Conservation (phyloP, 805 yeast species). For the Cyberlindnera samutprakarnensis region DNA sequence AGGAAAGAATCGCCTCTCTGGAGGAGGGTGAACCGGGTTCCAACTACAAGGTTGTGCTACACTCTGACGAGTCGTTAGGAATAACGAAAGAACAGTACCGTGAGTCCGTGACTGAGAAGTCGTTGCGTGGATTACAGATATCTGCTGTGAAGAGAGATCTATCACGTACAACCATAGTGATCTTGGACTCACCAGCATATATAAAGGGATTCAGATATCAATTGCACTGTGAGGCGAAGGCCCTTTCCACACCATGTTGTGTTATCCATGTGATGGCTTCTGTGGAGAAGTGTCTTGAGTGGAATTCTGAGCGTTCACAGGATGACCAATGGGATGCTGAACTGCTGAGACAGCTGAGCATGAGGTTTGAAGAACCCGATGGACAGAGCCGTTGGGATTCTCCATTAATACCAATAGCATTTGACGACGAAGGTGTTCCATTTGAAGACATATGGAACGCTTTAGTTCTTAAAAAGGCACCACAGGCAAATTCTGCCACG, state of each 20-base stretch:
- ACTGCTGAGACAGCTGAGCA: constrained; percentile 57
- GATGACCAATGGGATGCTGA: constrained; percentile 54
- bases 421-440: constrained; percentile 47
- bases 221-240: constrained; percentile 87
- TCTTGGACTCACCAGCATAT: constrained; percentile 79
- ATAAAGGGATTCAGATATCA: constrained; percentile 96
- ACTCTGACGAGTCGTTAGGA: constrained; percentile 73
- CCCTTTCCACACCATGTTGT: constrained; percentile 72
- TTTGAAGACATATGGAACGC: constrained; percentile 62
- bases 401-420: constrained; percentile 68
- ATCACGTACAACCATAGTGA: constrained; percentile 60
- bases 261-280: constrained; percentile 76
- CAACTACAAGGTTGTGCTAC: constrained; percentile 54
- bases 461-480: constrained; percentile 43
- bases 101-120: constrained; percentile 71
- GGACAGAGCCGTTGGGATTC: constrained; percentile 87
- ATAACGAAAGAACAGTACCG: constrained; percentile 60
- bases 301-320: constrained; percentile 39
- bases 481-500: constrained; percentile 82
- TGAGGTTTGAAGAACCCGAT: constrained; percentile 93
- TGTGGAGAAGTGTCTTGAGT: constrained; percentile 41
- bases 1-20: constrained; percentile 34
- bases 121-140: constrained; percentile 76
- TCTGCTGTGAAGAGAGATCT: constrained; percentile 84
- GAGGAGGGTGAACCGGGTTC: constrained; percentile 40